Evolutionary conservation across 1,139 yeast genomes (phyloP).

Genomic region (Yamadazyma aaseri): DNA sequence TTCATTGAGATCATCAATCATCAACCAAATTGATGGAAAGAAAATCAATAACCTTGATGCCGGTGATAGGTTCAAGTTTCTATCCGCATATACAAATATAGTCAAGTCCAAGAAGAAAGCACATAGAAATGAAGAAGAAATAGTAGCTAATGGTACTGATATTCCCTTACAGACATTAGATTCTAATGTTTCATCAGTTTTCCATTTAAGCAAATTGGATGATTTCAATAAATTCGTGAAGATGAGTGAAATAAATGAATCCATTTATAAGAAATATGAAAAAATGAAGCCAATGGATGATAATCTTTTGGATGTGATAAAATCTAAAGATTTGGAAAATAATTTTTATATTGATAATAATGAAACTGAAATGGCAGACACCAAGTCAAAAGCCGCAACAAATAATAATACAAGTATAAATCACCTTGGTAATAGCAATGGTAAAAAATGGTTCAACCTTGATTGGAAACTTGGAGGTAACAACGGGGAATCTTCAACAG

Average conservation of each 20-base stretch:
- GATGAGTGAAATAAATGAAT: constrained; percentile 37
- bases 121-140: constrained; percentile 13
- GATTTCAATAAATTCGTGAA: constrained; percentile 38
- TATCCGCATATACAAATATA: constrained; percentile 26
- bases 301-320: constrained; percentile 30
- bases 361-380: constrained; percentile 10
- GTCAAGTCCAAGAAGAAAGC: constrained; percentile 14
- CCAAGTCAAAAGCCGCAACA: constrained; percentile 8
- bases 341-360: constrained; percentile 28
- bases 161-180: constrained; percentile 27
- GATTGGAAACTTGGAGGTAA: constrained; percentile 13
- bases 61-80: constrained; percentile 30
- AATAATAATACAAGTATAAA: constrained; percentile 1
- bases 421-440: constrained; percentile 1
- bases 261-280: constrained; percentile 22
- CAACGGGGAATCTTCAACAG: constrained; percentile 8
- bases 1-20: constrained; percentile 28
- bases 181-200: constrained; percentile 26
- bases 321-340: constrained; percentile 27
- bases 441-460: constrained; percentile 14
- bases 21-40: constrained; percentile 21
- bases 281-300: constrained; percentile 14
- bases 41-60: constrained; percentile 11
- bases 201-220: constrained; percentile 34
- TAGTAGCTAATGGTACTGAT: constrained; percentile 15